These are phyloP conservation scores for Salix suchowensis DNA, from an alignment of 345 rosid species.

Conservation along the genomic window DNA sequence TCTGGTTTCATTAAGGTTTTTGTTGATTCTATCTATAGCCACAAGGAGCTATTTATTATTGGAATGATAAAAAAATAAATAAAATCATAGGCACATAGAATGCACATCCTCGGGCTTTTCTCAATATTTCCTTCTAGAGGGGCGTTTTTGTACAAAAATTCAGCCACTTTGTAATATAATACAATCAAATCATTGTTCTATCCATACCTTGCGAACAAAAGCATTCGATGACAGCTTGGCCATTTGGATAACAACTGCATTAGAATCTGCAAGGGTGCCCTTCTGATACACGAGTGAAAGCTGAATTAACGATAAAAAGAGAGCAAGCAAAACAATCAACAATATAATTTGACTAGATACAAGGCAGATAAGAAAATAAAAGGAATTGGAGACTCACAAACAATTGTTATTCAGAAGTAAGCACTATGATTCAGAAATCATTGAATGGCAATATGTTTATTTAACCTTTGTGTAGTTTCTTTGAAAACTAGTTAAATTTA, in stretches of 20 bases:
- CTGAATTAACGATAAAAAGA: not conserved
- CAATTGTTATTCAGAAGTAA: not conserved
- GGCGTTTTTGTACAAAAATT: not conserved
- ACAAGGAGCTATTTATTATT: not conserved
- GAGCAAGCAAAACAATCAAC: not conserved
- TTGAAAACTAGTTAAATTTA: not conserved
- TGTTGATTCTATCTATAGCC: not conserved
- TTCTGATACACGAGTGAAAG: slow-evolving; percentile 27
- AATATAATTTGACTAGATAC: not conserved
- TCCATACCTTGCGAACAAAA: slow-evolving; percentile 63
- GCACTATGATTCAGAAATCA: not conserved
- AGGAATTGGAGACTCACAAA: not conserved
- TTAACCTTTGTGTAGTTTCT: not conserved
- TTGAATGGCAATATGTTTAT: not conserved
- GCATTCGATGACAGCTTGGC: slow-evolving; percentile 52
- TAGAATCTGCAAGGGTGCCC: slow-evolving; percentile 34
- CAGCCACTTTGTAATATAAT: not conserved
- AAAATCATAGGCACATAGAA: not conserved
- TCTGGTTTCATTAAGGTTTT: not conserved
- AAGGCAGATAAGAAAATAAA: not conserved
- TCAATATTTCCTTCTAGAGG: not conserved
- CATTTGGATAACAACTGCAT: slow-evolving; percentile 30
- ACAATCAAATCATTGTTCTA: not conserved
- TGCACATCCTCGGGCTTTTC: not conserved
- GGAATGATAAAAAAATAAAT: not conserved